phyloP scores from a whole-genome alignment of 164 flowering plant species.

The Magnolia sinica region DNA sequence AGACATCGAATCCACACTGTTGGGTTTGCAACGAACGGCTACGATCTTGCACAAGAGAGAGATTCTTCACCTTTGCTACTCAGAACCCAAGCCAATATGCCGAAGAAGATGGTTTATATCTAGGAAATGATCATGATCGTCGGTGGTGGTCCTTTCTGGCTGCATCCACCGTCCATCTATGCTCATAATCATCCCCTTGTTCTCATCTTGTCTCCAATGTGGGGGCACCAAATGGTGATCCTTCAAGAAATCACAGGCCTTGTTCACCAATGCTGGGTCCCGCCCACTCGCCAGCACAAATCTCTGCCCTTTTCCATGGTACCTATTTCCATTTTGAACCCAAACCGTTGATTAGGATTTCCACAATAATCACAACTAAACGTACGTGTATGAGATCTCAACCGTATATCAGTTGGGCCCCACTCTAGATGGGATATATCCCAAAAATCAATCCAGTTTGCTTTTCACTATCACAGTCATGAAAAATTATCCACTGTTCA shows the following conservation, averaged over 20 bases:
- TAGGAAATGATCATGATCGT: slow-evolving; percentile 39
- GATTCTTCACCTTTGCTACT: neutral
- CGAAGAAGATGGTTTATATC: slow-evolving; percentile 2
- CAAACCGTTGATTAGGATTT: neutral
- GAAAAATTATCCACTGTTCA: too few relatives aligned
- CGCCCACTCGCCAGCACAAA: slow-evolving; percentile 53
- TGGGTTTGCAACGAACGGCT: too few relatives aligned
- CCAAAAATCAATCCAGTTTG: too few relatives aligned
- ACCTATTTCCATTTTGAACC: slow-evolving; percentile 27
- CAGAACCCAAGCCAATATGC: neutral
- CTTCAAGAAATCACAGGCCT: slow-evolving; percentile 55
- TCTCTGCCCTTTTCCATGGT: slow-evolving; percentile 57
- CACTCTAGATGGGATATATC: too few relatives aligned
- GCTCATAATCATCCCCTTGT: slow-evolving; percentile 62
- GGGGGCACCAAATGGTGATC: slow-evolving; percentile 62
- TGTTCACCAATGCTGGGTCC: slow-evolving; percentile 72
- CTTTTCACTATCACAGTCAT: too few relatives aligned
- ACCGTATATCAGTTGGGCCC: too few relatives aligned
- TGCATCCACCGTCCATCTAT: slow-evolving; percentile 58
- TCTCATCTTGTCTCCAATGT: slow-evolving; percentile 64
- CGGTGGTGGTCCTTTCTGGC: slow-evolving; percentile 42
- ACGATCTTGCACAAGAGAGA: too few relatives aligned
- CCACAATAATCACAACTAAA: neutral
- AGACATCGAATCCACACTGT: too few relatives aligned
- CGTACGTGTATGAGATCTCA: neutral